Evolutionary conservation across 345 rosid species (phyloP).

Genomic region (Eucalyptus sp.): DNA sequence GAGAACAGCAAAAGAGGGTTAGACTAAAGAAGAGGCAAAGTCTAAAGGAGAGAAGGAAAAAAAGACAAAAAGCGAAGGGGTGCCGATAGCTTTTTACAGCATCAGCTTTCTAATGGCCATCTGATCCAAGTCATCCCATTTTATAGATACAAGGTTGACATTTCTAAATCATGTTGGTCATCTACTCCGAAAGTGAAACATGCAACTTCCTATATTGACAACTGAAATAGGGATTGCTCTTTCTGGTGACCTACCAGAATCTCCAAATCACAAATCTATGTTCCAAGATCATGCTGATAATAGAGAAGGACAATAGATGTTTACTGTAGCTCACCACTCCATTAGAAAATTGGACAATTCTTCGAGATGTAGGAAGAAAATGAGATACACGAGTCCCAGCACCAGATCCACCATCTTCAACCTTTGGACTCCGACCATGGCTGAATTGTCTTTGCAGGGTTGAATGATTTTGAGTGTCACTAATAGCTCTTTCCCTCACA

Average conservation of each 20-base stretch:
- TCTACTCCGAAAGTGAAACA: neutral
- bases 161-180: neutral
- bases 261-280: neutral
- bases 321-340: slow-evolving; percentile 35
- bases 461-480: slow-evolving; percentile 42
- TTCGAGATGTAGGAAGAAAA: slow-evolving; percentile 69
- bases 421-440: slow-evolving; percentile 41
- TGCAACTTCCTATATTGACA: neutral
- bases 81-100: neutral
- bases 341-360: slow-evolving; percentile 73
- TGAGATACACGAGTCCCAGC: slow-evolving; percentile 54
- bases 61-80: neutral
- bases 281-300: neutral
- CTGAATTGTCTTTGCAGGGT: slow-evolving; percentile 71
- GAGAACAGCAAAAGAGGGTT: neutral
- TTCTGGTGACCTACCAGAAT: neutral
- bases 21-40: neutral
- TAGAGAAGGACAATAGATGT: neutral
- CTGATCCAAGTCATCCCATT: neutral
- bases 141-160: neutral
- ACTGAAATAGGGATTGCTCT: neutral
- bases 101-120: neutral
- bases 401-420: slow-evolving; percentile 50
- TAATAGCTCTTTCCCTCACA: slow-evolving; percentile 52
- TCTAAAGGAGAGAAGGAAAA: neutral